Conservation (phyloP, 2,329 filamentous ascomycete genomes). For the Rasamsonia emersonii region DNA sequence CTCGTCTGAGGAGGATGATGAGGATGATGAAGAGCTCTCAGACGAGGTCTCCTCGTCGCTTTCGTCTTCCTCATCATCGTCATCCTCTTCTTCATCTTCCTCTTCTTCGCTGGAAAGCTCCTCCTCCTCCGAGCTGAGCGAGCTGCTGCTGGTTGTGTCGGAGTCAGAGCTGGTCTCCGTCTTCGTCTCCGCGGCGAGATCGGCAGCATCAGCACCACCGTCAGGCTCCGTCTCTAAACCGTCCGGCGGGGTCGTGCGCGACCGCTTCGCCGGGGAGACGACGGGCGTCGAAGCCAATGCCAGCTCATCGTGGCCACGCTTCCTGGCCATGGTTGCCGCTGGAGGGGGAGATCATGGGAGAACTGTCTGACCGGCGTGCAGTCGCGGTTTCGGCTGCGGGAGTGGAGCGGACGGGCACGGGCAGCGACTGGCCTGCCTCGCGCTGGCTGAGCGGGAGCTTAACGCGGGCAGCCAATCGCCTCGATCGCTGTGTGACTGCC, state of each 20-base stretch:
- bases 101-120: background rate
- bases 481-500: slow-evolving; percentile 1
- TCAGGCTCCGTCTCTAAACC: no score
- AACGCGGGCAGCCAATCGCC: no score
- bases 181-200: no score
- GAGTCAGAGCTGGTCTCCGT: no score
- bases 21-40: slow-evolving; percentile 9
- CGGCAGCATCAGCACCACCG: no score
- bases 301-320: slow-evolving; percentile 2
- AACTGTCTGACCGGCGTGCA: background rate
- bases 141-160: no score
- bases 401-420: slow-evolving; percentile 1
- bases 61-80: slow-evolving; percentile 3
- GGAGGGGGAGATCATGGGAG: background rate
- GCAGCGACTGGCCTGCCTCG: slow-evolving; percentile 4
- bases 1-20: slow-evolving; percentile 15
- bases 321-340: slow-evolving; percentile 1
- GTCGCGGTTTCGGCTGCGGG: slow-evolving; percentile 7
- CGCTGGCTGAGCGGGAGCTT: no score
- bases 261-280: no score
- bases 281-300: background rate
- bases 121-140: no score
- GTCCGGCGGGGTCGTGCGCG: no score
- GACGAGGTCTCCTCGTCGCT: slow-evolving; percentile 13
- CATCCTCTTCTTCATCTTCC: slow-evolving; percentile 9